Evolutionary conservation across 306 rosid species (phyloP), one percentile per base, ranked within the genome.

Genomic region (Alnus glutinosa): DNA sequence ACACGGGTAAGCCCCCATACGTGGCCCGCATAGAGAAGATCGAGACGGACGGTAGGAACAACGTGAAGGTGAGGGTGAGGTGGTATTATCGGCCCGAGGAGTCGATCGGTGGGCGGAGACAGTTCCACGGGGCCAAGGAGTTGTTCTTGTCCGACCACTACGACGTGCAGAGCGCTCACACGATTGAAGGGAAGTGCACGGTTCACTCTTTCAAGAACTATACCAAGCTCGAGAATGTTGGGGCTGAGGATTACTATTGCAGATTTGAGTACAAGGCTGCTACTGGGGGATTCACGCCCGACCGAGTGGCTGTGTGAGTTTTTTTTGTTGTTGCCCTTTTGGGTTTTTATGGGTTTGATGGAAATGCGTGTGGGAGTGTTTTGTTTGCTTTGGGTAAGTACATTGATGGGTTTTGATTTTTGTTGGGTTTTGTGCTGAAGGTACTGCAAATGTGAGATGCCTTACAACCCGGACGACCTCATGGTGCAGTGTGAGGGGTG

Each of bases 401-500:
- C 72, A 67, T 4, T 78, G 74, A 58, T 73, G 77, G 71, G 32
- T 85, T 82, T 62, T 49, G 66, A 36, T 68, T 66, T 18, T 48
- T 16, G 5, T 75, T 81, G 75, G 57, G 67, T 76, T 83, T 50
- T 58, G 18, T 73, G 54, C 86, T 90, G 85, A 54, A 94, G 98
- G 82, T 94, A 91, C 81, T 94, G 98, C 94, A 94, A 90, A 81
- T 94, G 97, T 39, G 97, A 93, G 85, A 93, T 91, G 98, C 98
- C 98, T 55, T 93, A 91, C 77, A 93, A 93, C 78, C 98, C 98
- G 32, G 98, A 93, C 51, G 98, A 91, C 80, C 95, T 93, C 70
- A 93, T 93, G 98, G 95, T 94, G 83, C 94, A 94, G 82, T 94
- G 98, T 76, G 98, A 94, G 64, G 97, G 89, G 64, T 94, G 98